phyloP scores from a whole-genome alignment of 345 rosid genomes.

The Syzygium jambos region DNA sequence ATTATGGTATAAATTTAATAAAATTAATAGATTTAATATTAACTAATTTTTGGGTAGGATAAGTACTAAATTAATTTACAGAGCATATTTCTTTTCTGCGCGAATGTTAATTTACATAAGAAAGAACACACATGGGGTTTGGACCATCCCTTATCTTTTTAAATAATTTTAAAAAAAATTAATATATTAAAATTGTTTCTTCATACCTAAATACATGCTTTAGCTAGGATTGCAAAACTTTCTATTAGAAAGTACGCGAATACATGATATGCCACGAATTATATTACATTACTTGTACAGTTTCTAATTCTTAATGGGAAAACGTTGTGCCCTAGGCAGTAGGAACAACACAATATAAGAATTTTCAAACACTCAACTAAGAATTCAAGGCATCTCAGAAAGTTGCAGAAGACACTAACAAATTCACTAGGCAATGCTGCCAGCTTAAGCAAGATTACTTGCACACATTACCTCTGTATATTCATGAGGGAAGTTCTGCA shows the following conservation, averaged over 20 bases:
- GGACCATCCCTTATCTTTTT: background rate
- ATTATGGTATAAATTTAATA: background rate
- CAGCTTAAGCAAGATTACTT: background rate
- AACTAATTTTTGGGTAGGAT: background rate
- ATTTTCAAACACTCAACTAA: too few relatives aligned
- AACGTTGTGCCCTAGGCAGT: background rate
- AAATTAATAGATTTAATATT: background rate
- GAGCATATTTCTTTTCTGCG: background rate
- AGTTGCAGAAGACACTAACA: background rate
- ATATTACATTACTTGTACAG: background rate
- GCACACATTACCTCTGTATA: constrained; percentile 36
- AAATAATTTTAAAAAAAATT: background rate
- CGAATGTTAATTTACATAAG: background rate
- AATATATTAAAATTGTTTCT: background rate
- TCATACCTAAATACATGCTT: background rate
- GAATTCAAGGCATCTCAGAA: background rate
- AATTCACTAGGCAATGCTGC: background rate
- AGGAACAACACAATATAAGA: too few relatives aligned
- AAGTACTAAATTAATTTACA: background rate
- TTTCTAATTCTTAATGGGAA: background rate
- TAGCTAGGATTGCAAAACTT: background rate
- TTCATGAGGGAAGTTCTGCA: constrained; percentile 29
- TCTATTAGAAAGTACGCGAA: background rate
- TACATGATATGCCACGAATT: background rate
- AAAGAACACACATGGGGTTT: background rate